Evolutionary conservation across 208 protist species (phyloP).

Genomic region (Phytomonas sp.): DNA sequence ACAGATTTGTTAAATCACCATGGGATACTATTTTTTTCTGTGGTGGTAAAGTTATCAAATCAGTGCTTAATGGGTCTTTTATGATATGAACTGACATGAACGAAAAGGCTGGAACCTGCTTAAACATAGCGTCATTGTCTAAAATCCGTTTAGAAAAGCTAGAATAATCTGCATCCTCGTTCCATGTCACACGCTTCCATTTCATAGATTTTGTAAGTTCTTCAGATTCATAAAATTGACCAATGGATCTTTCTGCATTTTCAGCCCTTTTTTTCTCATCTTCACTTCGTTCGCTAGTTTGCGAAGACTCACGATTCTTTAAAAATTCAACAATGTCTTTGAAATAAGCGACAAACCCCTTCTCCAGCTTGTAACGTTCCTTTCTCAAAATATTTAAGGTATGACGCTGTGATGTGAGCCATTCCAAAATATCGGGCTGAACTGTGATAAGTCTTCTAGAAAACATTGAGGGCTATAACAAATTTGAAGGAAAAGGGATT

Average conservation of each 20-base stretch:
- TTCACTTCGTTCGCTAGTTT: conserved; percentile 12
- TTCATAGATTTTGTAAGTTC: conserved; percentile 88
- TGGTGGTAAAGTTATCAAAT: conserved; percentile 38
- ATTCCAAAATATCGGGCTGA: conserved; percentile 71
- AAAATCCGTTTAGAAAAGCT: conserved; percentile 77
- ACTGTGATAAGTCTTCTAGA: conserved; percentile 23
- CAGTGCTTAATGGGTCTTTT: conserved; percentile 50
- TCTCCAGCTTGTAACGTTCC: conserved; percentile 62
- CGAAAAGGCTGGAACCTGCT: conserved; percentile 76
- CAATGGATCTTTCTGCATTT: conserved; percentile 33
- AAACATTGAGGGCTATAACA: conserved; percentile 19
- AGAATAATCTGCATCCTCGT: conserved; percentile 81
- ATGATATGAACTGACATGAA: conserved; percentile 82
- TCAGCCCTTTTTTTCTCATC: conserved; percentile 9
- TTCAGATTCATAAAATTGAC: conserved; percentile 86
- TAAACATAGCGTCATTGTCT: conserved; percentile 83
- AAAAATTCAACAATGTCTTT: conserved; percentile 44
- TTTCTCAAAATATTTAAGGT: conserved; percentile 28
- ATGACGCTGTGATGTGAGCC: conserved; percentile 30
- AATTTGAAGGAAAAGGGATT: not conserved
- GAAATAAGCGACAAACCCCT: conserved; percentile 69
- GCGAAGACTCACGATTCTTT: conserved; percentile 1
- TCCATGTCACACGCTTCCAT: conserved; percentile 89
- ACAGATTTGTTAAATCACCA: conserved; percentile 65
- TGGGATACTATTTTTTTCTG: conserved; percentile 33